Percentiles rank a stretch among this genome's conserved stretches.
Conservation (phyloP, 306 rosid genomes). For the Pterocarpus macrocarpus region DNA sequence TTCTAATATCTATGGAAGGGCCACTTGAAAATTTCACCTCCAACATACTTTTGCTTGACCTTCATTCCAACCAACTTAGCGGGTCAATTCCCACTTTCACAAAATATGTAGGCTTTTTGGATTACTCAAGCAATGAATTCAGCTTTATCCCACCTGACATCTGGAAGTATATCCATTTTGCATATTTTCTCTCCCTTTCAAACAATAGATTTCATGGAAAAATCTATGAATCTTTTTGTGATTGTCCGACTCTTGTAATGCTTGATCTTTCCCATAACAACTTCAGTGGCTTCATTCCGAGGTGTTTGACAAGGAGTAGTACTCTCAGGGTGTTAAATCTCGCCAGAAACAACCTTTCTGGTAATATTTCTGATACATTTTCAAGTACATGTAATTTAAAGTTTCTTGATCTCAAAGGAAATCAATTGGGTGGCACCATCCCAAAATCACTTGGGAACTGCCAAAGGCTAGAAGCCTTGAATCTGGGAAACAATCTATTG, state of each 20-base stretch:
- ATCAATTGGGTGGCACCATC: background rate
- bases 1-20: too few relatives aligned
- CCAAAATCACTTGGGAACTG: background rate
- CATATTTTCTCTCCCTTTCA: background rate
- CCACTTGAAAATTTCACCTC: background rate
- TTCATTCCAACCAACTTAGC: constrained; percentile 36
- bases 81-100: background rate
- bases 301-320: background rate
- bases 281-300: constrained; percentile 12
- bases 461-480: background rate
- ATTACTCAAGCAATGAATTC: constrained; percentile 37
- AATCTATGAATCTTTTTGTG: constrained; percentile 34
- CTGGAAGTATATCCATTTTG: background rate
- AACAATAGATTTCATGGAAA: background rate
- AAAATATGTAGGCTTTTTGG: background rate
- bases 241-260: background rate
- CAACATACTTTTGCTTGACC: background rate
- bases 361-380: too few relatives aligned
- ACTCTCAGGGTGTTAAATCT: too few relatives aligned
- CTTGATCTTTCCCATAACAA: constrained; percentile 41
- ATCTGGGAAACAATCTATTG: background rate
- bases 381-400: background rate
- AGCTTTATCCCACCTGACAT: constrained; percentile 9
- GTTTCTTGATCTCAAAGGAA: constrained; percentile 32
- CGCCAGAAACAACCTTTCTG: too few relatives aligned